phyloP scores from a whole-genome alignment of 805 yeast genomes.

The Candida pseudofarinosa region DNA sequence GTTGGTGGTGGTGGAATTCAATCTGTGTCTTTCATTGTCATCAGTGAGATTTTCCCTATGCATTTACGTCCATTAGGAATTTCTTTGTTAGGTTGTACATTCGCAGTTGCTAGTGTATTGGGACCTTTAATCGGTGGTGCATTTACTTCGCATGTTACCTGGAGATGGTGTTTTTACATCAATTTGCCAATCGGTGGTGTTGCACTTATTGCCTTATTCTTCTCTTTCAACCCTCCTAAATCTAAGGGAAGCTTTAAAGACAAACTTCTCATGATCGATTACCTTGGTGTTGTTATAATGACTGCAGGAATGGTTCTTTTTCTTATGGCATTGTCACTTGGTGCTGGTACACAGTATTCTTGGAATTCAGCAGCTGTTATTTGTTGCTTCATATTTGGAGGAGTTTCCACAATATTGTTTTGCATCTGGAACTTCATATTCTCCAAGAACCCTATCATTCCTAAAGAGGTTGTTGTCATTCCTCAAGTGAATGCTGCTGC shows the following conservation, averaged over 20 bases:
- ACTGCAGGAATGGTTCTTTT: slow-evolving; percentile 41
- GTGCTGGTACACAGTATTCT: slow-evolving; percentile 38
- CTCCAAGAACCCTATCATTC: slow-evolving; percentile 44
- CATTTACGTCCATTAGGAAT: slow-evolving; percentile 32
- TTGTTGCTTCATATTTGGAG: slow-evolving; percentile 44
- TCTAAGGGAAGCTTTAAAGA: slow-evolving; percentile 33
- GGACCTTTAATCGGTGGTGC: slow-evolving; percentile 70
- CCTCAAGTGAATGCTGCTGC: slow-evolving; percentile 37
- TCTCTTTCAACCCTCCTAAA: slow-evolving; percentile 44
- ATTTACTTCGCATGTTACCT: slow-evolving; percentile 49
- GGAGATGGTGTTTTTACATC: slow-evolving; percentile 76
- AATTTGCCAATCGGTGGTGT: slow-evolving; percentile 63
- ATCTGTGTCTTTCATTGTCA: slow-evolving; percentile 22
- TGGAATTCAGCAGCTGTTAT: slow-evolving; percentile 57
- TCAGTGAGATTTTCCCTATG: slow-evolving; percentile 29
- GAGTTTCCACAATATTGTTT: slow-evolving; percentile 27
- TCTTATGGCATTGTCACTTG: slow-evolving; percentile 48
- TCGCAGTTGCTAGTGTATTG: slow-evolving; percentile 45
- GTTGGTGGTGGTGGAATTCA: slow-evolving; percentile 37
- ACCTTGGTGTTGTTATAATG: slow-evolving; percentile 39
- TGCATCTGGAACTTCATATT: slow-evolving; percentile 37
- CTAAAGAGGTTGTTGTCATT: slow-evolving; percentile 37
- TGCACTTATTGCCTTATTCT: slow-evolving; percentile 32
- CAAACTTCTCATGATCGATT: slow-evolving; percentile 44
- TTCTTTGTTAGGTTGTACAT: slow-evolving; percentile 35